Evolutionary conservation across 2,329 filamentous ascomycete genomes (phyloP).

Genomic region (Ascocoryne sarcoides): DNA sequence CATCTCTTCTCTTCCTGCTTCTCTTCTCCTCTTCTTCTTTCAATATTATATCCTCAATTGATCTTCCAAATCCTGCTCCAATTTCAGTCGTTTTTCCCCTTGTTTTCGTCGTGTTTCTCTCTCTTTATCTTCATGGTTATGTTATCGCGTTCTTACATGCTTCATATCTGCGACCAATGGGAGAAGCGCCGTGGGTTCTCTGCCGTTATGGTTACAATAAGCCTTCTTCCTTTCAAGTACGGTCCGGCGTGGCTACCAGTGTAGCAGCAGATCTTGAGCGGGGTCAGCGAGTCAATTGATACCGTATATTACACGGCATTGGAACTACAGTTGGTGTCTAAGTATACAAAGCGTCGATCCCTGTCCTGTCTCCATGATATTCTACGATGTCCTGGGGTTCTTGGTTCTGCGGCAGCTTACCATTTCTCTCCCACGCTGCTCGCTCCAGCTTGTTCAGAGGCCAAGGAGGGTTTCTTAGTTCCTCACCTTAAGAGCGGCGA

Average conservation of each 20-base stretch:
- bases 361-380: not conserved
- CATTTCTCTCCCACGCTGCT: not conserved
- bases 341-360: not conserved
- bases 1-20: slow-evolving; percentile 4
- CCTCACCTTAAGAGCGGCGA: no score
- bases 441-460: not conserved
- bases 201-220: not conserved
- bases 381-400: not conserved
- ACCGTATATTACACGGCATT: not conserved
- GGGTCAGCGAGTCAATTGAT: not conserved
- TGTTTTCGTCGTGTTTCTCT: slow-evolving; percentile 12
- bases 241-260: not conserved
- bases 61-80: slow-evolving; percentile 6
- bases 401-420: no score
- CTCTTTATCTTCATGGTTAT: slow-evolving; percentile 4
- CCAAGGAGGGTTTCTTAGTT: not conserved
- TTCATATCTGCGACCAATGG: slow-evolving; percentile 10
- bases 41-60: not conserved
- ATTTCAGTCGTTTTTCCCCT: slow-evolving; percentile 8
- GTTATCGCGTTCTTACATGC: slow-evolving; percentile 8
- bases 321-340: not conserved
- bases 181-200: not conserved
- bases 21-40: slow-evolving; percentile 3
- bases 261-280: not conserved
- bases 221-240: not conserved